Percentiles rank a stretch among this genome's conserved stretches.
These are phyloP conservation scores for Lentinus brumalis DNA, from an alignment of 768 basidiomycete species.

Conservation along the genomic window DNA sequence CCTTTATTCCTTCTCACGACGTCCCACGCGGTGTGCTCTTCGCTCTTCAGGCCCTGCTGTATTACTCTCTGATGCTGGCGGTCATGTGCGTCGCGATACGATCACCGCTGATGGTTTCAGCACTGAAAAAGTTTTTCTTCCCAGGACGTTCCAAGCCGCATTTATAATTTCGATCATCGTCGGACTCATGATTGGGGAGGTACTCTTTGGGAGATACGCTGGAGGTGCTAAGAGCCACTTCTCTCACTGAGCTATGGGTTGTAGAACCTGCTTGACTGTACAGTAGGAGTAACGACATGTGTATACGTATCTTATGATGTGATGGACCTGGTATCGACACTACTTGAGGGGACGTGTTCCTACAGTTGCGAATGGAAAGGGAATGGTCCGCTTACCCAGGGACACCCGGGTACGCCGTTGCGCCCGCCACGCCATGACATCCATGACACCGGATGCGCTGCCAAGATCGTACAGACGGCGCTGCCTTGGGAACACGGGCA, in stretches of 20 bases:
- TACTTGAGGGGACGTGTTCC: no score
- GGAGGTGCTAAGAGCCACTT: slow-evolving; percentile 12
- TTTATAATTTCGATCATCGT: slow-evolving; percentile 73
- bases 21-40: slow-evolving; percentile 68
- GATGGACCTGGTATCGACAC: no score
- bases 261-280: not conserved
- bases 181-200: slow-evolving; percentile 76
- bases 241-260: slow-evolving; percentile 6
- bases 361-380: no score
- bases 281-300: not conserved
- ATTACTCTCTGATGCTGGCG: slow-evolving; percentile 77
- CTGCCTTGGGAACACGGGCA: slow-evolving; percentile 1
- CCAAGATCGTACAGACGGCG: not conserved
- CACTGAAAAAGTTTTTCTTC: slow-evolving; percentile 21
- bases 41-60: slow-evolving; percentile 60
- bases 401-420: no score
- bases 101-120: slow-evolving; percentile 2
- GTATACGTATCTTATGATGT: not conserved
- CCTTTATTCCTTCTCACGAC: slow-evolving; percentile 71
- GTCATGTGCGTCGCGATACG: slow-evolving; percentile 60
- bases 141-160: slow-evolving; percentile 82
- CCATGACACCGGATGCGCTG: not conserved
- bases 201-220: slow-evolving; percentile 62
- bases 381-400: no score
- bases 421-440: not conserved